phyloP scores from a whole-genome alignment of 2,329 filamentous ascomycete species.

The Penicillium sp. region DNA sequence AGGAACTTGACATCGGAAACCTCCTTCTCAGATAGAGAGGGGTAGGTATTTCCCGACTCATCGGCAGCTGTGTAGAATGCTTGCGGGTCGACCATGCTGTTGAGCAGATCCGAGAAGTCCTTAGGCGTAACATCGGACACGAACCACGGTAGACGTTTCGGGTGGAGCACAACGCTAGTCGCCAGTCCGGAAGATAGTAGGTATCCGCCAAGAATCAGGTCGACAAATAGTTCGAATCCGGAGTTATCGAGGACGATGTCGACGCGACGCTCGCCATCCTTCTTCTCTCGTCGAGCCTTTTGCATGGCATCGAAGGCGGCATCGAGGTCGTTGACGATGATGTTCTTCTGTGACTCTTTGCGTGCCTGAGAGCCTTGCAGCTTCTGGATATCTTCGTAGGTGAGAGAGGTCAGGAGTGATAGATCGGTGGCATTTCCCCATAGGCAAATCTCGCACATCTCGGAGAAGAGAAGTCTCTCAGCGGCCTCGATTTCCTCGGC shows the following conservation, averaged over 20 bases:
- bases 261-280: slow-evolving; percentile 69
- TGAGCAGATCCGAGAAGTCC: slow-evolving; percentile 82
- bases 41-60: slow-evolving; percentile 57
- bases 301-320: slow-evolving; percentile 58
- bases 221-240: slow-evolving; percentile 95
- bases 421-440: slow-evolving; percentile 98
- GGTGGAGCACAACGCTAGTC: slow-evolving; percentile 83
- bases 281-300: slow-evolving; percentile 56
- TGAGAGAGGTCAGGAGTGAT: slow-evolving; percentile 83
- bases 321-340: slow-evolving; percentile 81
- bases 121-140: slow-evolving; percentile 89
- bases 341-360: slow-evolving; percentile 86
- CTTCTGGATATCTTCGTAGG: slow-evolving; percentile 96
- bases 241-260: slow-evolving; percentile 97
- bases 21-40: slow-evolving; percentile 68
- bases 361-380: slow-evolving; percentile 86
- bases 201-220: slow-evolving; percentile 88
- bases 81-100: slow-evolving; percentile 74
- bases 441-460: slow-evolving; percentile 95
- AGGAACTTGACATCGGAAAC: slow-evolving; percentile 69
- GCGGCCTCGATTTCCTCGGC: slow-evolving; percentile 61
- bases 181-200: slow-evolving; percentile 81
- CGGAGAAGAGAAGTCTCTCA: slow-evolving; percentile 77
- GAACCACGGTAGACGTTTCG: slow-evolving; percentile 97
- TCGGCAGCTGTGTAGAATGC: slow-evolving; percentile 79